A percentile compares a stretch with the other conserved stretches of the same genome.
Evolutionary conservation across 1,284 basidiomycete genomes (phyloP).

Genomic region (Pterulicium gracile): DNA sequence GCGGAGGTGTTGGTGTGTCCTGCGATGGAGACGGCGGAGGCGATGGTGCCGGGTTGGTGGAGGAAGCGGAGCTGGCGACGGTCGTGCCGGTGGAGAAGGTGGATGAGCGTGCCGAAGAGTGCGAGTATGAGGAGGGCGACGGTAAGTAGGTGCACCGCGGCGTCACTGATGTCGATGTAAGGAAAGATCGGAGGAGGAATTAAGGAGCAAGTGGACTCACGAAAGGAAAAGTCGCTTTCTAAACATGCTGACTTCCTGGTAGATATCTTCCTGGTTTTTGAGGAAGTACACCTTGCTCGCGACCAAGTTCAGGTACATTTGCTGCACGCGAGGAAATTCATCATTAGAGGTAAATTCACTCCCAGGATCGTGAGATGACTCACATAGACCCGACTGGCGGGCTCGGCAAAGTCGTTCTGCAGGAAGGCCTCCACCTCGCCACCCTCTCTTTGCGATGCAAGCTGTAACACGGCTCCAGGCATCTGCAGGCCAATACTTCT

Average conservation of each 20-base stretch:
- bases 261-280: constrained; percentile 20
- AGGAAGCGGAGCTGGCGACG: constrained; percentile 30
- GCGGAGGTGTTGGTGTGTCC: constrained; percentile 34
- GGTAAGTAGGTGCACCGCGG: constrained; percentile 34
- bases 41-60: constrained; percentile 40
- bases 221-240: constrained; percentile 34
- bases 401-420: constrained; percentile 24
- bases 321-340: constrained; percentile 20
- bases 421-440: constrained; percentile 28
- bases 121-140: constrained; percentile 31
- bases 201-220: constrained; percentile 16
- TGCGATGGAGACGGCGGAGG: constrained; percentile 40
- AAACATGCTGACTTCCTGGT: constrained; percentile 29
- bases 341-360: constrained; percentile 1
- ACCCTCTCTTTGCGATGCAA: constrained; percentile 24
- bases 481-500: constrained; percentile 33
- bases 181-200: not conserved
- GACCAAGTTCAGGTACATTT: constrained; percentile 37
- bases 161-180: constrained; percentile 18
- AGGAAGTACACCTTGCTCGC: constrained; percentile 41
- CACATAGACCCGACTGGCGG: constrained; percentile 36
- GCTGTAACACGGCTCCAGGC: constrained; percentile 39
- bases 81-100: constrained; percentile 31
- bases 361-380: constrained; percentile 13
- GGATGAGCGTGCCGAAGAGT: constrained; percentile 28